Evolutionary conservation across 805 yeast species (phyloP).

Genomic region (Ogataea salicorniae): DNA sequence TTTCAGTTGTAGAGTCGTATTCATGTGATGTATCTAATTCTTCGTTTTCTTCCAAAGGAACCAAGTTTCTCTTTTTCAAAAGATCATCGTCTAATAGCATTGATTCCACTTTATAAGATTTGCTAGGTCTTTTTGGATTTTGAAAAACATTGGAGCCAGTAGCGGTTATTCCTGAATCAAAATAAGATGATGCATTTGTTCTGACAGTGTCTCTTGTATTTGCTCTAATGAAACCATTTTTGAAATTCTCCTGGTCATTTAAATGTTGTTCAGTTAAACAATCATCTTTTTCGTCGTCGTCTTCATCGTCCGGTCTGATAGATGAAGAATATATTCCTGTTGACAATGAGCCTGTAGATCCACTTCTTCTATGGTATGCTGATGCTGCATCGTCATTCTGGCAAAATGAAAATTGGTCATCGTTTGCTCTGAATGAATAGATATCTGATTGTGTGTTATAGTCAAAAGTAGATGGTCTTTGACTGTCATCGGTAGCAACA

Average conservation of each 20-base stretch:
- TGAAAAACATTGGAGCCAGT: background rate
- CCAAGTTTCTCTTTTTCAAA: background rate
- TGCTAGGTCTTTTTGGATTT: background rate
- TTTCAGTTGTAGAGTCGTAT: background rate
- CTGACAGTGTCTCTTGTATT: conserved; percentile 22
- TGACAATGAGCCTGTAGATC: conserved; percentile 22
- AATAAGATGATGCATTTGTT: conserved; percentile 3
- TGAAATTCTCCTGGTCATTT: conserved; percentile 7
- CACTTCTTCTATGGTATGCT: conserved; percentile 7
- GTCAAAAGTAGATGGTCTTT: conserved; percentile 3
- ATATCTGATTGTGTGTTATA: background rate
- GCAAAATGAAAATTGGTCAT: conserved; percentile 18
- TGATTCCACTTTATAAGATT: conserved; percentile 8
- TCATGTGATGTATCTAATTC: background rate
- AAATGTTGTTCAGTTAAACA: too few relatives aligned
- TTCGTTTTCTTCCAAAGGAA: background rate
- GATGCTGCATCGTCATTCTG: conserved; percentile 18
- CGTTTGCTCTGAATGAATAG: conserved; percentile 5
- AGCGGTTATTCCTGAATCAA: background rate
- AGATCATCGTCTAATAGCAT: conserved; percentile 1
- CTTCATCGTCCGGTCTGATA: conserved; percentile 4
- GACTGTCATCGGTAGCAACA: background rate
- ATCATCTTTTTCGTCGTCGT: background rate
- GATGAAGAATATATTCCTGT: conserved; percentile 13
- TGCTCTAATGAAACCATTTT: conserved; percentile 21